Evolutionary conservation across 352 stramenopile genomes (phyloP).

Genomic region (Phytopythium aichiense): DNA sequence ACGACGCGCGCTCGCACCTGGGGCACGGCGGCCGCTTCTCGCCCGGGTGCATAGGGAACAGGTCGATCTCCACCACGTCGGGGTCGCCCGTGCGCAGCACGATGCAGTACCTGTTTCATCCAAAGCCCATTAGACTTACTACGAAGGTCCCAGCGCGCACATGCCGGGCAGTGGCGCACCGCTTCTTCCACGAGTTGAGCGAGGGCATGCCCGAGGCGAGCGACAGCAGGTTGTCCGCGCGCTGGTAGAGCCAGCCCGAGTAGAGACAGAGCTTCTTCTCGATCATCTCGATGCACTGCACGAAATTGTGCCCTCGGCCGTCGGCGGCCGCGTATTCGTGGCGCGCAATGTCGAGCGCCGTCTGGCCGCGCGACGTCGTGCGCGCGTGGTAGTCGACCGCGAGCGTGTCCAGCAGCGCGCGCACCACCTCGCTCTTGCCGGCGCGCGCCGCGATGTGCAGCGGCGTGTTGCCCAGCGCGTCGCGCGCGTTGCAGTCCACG

Average conservation of each 20-base stretch:
- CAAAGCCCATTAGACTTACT: not conserved
- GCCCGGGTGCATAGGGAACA: constrained; percentile 75
- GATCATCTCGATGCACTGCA: constrained; percentile 73
- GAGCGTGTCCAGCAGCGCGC: constrained; percentile 48
- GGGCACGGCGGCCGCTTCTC: constrained; percentile 66
- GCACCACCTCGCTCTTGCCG: constrained; percentile 69
- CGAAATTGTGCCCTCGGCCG: constrained; percentile 29
- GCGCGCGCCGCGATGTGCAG: constrained; percentile 57
- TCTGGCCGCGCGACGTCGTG: constrained; percentile 50
- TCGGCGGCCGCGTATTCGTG: constrained; percentile 44
- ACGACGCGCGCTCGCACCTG: constrained; percentile 21
- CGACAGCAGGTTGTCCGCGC: constrained; percentile 77
- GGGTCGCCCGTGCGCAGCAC: constrained; percentile 51
- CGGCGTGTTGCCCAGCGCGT: constrained; percentile 58
- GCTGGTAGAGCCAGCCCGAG: constrained; percentile 79
- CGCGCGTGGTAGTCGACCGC: constrained; percentile 49
- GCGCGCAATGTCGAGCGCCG: constrained; percentile 65
- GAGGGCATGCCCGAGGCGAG: constrained; percentile 63
- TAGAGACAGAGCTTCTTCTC: constrained; percentile 85
- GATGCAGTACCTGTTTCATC: constrained; percentile 63
- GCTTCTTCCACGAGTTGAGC: constrained; percentile 80
- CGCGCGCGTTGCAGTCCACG: constrained; percentile 52
- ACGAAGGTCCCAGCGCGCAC: too few relatives aligned
- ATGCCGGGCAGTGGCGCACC: constrained; percentile 23
- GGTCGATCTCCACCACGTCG: constrained; percentile 71